Base-by-base conservation (phyloP, 1,284 basidiomycete genomes). In the Apiotrichum domesticum region DNA sequence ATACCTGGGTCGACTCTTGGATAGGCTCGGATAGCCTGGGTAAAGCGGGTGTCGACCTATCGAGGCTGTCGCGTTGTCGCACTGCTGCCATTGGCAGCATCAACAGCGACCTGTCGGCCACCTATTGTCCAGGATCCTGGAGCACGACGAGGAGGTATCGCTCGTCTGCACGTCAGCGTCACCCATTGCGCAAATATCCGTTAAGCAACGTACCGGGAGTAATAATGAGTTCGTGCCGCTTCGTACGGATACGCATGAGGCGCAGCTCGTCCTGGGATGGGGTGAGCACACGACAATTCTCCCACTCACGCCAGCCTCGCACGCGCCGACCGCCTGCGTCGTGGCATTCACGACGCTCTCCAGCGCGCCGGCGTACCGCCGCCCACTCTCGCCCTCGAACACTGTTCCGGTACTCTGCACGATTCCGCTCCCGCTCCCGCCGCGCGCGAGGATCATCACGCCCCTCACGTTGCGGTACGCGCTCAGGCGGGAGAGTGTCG, bases 221-320 rank as follows among this genome's bases (percentile, higher is more conserved):
- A 61, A 96, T 92, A 84, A 96, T 90, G 57, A 96, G 80, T 71
- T 96, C 93, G 73, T 96, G 91, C 56, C 87, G 82, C 71, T 85
- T 89, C 53, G 91, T 95, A 51, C 93, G 83, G 75, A 96, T 91
- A 52, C 92, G 80, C 82, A 96, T 84, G 69, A 96, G 91, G 57
- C 84, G 82, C 52, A 95, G 80, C 53, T 90, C 87, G 70, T 95
- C 92, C 90, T 94, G 57, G 0, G 29, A 4, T 3, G 34, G 49
- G 14, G 11, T 29, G 13, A 5, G 3, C 48, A 49, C 41, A 35
- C 32, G n/a, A 40, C 2, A 33, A 13, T 21, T n/a, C 21, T 14
- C 34, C 15, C 46, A 65, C 68, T 64, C 50, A 70, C 69, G 2
- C 67, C 69, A 33, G 65, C 61, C 15, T 71, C 56, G 47, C 58